Evolutionary conservation across 108 stramenopile species (phyloP), one percentile per base, ranked within the genome.

Genomic region (Chaetoceros muelleri): DNA sequence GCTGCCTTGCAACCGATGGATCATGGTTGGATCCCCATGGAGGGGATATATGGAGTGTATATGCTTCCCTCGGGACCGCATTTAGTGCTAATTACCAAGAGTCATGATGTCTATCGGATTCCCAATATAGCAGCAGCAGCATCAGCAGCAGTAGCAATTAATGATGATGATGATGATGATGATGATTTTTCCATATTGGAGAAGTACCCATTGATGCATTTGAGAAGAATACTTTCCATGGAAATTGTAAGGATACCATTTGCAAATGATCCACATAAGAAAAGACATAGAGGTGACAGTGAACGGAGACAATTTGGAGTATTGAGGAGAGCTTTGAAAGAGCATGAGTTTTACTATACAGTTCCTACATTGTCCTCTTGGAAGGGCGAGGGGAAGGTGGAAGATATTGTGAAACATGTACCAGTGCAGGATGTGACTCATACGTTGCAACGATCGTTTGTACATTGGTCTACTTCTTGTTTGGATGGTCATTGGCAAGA

Each of bases 41-140:
- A 85, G 65, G 88, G 88, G n/a, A 79, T 90, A 3, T 90, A 77
- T 62, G 88, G 88, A 30, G 62, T 79, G 10, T 90, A 85, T 55
- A 52, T 60, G 30, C 28, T 90, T 7, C 82, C 88, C 0, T 84
- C 84, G 17, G 88, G 84, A 34, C 64, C 68, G 30, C 53, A 85
- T 30, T 71, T 71, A 55, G 75, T 90, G 19, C 60, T 85, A 21
- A 71, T 90, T 44, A 67, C 73, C 1, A 53, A 65, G 13, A 76
- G 80, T 28, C 69, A 77, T 44, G 46, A 60, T 44, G 70, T 84
- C 8, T 90, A 85, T 55, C 53, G 55, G 19, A 70, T 81, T 17
- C 79, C 83, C 17, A 30, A 67, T 2, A 44, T 59, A 24, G 2
- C 44, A 10, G 8, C 17, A 44, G 44, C 28, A 23, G 44, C 7